These are phyloP conservation scores for Penicillium sp. DNA, from an alignment of 2,329 filamentous ascomycete species.

Conservation along the genomic window DNA sequence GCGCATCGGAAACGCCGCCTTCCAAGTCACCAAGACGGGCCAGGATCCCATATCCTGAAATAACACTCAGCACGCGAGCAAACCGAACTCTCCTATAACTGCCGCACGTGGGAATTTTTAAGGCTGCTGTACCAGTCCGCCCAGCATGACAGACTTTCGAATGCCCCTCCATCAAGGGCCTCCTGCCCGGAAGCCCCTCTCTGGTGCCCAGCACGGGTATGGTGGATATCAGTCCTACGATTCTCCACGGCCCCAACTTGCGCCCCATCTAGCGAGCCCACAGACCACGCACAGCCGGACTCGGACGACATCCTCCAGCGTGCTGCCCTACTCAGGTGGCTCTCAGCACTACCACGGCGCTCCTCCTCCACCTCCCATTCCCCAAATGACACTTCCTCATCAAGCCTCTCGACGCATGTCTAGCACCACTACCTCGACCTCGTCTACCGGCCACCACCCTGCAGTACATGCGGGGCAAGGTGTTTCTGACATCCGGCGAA, in stretches of 20 bases:
- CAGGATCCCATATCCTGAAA: not conserved
- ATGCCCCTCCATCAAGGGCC: slow-evolving; percentile 33
- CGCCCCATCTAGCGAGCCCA: slow-evolving; percentile 25
- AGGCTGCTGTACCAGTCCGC: slow-evolving; percentile 27
- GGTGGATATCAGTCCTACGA: slow-evolving; percentile 27
- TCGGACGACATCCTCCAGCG: slow-evolving; percentile 39
- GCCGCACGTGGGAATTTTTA: slow-evolving; percentile 13
- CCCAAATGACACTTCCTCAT: slow-evolving; percentile 25
- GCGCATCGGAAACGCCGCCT: slow-evolving; percentile 13
- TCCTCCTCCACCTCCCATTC: slow-evolving; percentile 25
- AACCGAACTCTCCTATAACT: not conserved
- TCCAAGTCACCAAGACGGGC: not conserved
- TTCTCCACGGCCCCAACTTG: slow-evolving; percentile 21
- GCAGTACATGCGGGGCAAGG: slow-evolving; percentile 19
- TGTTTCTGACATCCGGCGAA: slow-evolving; percentile 57
- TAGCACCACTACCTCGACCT: slow-evolving; percentile 41
- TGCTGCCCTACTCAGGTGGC: slow-evolving; percentile 25
- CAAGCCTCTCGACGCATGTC: slow-evolving; percentile 35
- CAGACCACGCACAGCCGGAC: slow-evolving; percentile 34
- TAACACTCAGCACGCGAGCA: slow-evolving; percentile 1
- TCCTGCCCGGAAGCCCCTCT: slow-evolving; percentile 30
- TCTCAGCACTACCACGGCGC: slow-evolving; percentile 26
- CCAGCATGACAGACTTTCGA: slow-evolving; percentile 39
- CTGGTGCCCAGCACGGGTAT: slow-evolving; percentile 22
- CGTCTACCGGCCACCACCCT: slow-evolving; percentile 36